Evolutionary conservation across 2,329 filamentous ascomycete species (phyloP).

Genomic region (Penicillium sclerotiorum): DNA sequence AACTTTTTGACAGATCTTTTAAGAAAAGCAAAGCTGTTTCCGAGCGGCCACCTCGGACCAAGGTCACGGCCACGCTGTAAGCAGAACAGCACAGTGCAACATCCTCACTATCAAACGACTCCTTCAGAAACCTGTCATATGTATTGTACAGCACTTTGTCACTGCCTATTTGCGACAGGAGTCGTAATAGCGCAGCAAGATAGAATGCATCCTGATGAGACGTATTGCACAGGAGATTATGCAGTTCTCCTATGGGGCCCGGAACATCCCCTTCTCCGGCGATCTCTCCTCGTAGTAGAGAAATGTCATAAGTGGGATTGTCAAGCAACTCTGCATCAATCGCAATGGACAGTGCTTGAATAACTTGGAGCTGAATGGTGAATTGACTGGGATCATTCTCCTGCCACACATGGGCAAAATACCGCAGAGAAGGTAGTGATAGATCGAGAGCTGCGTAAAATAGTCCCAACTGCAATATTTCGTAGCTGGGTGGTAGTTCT

Average conservation of each 20-base stretch:
- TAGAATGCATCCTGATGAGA: not conserved
- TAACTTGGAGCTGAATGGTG: constrained; percentile 21
- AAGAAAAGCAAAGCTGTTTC: constrained; percentile 28
- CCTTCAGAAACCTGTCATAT: constrained; percentile 23
- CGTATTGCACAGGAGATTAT: constrained; percentile 23
- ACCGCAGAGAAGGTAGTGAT: constrained; percentile 30
- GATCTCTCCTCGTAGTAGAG: constrained; percentile 24
- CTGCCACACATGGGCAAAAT: constrained; percentile 18
- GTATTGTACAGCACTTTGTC: constrained; percentile 20
- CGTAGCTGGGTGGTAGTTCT: constrained; percentile 5
- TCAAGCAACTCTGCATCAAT: constrained; percentile 26
- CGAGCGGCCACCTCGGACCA: constrained; percentile 27
- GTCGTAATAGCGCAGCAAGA: constrained; percentile 23
- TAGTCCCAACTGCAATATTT: too few relatives aligned
- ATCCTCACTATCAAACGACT: constrained; percentile 10
- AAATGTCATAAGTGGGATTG: constrained; percentile 21
- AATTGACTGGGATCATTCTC: not conserved
- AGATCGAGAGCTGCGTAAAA: constrained; percentile 37
- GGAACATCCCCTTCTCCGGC: constrained; percentile 20
- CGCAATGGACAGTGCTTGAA: constrained; percentile 24
- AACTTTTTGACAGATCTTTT: constrained; percentile 26
- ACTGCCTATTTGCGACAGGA: constrained; percentile 32
- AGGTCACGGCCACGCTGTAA: constrained; percentile 28
- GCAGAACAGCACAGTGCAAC: constrained; percentile 13
- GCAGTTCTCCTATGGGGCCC: constrained; percentile 11